phyloP scores from a whole-genome alignment of 495 filamentous ascomycete species.

The Paragyromitra xinjiangensis region DNA sequence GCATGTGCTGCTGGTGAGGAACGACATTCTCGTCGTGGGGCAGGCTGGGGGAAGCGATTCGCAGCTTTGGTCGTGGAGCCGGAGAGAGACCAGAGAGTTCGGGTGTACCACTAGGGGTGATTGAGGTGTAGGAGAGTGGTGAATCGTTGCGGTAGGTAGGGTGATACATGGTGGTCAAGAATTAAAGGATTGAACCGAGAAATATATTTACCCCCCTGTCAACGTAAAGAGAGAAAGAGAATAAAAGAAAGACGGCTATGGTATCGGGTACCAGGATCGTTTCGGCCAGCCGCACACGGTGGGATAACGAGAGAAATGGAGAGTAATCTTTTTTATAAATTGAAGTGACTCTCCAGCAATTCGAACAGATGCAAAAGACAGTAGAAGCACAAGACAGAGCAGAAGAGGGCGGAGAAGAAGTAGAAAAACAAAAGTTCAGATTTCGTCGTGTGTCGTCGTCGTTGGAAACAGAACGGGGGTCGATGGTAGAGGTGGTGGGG shows the following conservation, averaged over 20 bases:
- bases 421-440: slow-evolving; percentile 1
- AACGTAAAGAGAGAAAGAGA: background rate
- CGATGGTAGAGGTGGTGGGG: background rate
- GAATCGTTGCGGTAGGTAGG: slow-evolving; percentile 35
- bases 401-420: background rate
- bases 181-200: slow-evolving; percentile 5
- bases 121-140: slow-evolving; percentile 47
- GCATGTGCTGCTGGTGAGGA: slow-evolving; percentile 2
- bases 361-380: slow-evolving; percentile 18
- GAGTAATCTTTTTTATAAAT: background rate
- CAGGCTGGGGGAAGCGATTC: slow-evolving; percentile 19
- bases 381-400: background rate
- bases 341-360: background rate
- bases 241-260: slow-evolving; percentile 5
- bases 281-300: slow-evolving; percentile 37
- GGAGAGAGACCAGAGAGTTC: slow-evolving; percentile 42
- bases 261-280: slow-evolving; percentile 1
- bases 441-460: slow-evolving; percentile 8
- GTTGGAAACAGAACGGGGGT: slow-evolving; percentile 1
- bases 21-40: slow-evolving; percentile 12
- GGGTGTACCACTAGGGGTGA: slow-evolving; percentile 41
- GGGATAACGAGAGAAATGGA: slow-evolving; percentile 10
- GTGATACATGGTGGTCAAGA: slow-evolving; percentile 38
- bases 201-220: background rate
- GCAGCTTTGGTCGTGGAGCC: slow-evolving; percentile 31